Evolutionary conservation across 495 filamentous ascomycete genomes (phyloP).

Genomic region (Penicillium ucsense): DNA sequence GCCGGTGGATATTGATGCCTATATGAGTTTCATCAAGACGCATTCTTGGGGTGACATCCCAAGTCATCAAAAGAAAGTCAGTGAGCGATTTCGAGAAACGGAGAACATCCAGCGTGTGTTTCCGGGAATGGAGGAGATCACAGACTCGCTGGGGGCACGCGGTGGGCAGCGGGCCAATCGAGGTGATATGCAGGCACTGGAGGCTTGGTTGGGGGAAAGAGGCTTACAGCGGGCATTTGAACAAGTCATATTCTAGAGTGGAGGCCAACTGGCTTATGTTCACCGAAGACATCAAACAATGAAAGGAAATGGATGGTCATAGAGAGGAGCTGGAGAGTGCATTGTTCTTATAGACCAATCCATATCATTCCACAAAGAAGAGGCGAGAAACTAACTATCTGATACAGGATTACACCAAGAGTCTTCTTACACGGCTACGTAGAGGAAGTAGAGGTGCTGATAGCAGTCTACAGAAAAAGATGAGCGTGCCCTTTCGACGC

Average conservation of each 20-base stretch:
- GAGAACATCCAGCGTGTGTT: slow-evolving; percentile 22
- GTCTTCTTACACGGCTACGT: too few relatives aligned
- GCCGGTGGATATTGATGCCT: slow-evolving; percentile 25
- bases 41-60: slow-evolving; percentile 38
- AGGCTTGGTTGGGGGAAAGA: slow-evolving; percentile 22
- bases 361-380: too few relatives aligned
- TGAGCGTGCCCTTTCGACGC: too few relatives aligned
- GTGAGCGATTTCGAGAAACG: slow-evolving; percentile 30
- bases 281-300: too few relatives aligned
- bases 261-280: too few relatives aligned
- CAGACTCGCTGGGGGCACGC: slow-evolving; percentile 28
- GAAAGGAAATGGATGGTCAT: too few relatives aligned
- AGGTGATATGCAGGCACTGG: slow-evolving; percentile 38
- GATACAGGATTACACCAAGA: too few relatives aligned
- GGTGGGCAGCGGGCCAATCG: slow-evolving; percentile 32
- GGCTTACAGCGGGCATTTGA: slow-evolving; percentile 30
- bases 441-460: too few relatives aligned
- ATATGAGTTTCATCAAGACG: slow-evolving; percentile 36
- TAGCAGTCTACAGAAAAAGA: too few relatives aligned
- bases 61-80: slow-evolving; percentile 35
- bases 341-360: too few relatives aligned
- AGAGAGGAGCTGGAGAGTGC: too few relatives aligned
- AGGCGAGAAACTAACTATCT: too few relatives aligned
- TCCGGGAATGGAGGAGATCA: slow-evolving; percentile 31
- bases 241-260: slow-evolving; percentile 23